These are phyloP conservation scores for Fusarium udum DNA, from an alignment of 2,329 filamentous ascomycete species.

Conservation along the genomic window DNA sequence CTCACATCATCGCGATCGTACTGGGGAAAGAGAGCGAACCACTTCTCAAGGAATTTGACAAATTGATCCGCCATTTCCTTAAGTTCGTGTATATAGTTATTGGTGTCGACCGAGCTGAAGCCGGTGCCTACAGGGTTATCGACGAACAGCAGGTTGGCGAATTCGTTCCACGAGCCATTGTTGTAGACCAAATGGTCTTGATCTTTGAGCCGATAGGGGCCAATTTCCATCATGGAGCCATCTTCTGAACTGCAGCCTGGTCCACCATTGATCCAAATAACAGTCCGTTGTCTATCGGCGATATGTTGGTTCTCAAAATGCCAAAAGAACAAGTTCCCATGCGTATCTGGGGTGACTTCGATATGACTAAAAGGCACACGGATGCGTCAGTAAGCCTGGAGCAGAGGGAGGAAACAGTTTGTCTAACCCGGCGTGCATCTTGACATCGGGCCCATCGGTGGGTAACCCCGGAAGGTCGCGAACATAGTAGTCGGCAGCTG, in stretches of 20 bases:
- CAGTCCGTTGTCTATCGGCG: constrained; percentile 86
- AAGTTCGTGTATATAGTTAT: constrained; percentile 86
- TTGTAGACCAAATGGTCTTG: constrained; percentile 78
- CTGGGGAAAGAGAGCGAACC: constrained; percentile 89
- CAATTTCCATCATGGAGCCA: constrained; percentile 94
- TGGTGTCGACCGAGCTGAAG: constrained; percentile 92
- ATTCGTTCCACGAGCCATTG: constrained; percentile 98
- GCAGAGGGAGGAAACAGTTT: not conserved
- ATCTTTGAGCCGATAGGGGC: constrained; percentile 87
- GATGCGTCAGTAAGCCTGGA: constrained; percentile 36
- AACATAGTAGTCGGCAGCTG: constrained; percentile 85
- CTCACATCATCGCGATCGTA: constrained; percentile 91
- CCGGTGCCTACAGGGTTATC: constrained; percentile 97
- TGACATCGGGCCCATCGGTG: constrained; percentile 74
- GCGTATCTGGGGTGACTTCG: constrained; percentile 83
- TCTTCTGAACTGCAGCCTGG: constrained; percentile 98
- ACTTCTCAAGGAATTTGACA: constrained; percentile 88
- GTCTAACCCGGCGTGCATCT: constrained; percentile 97
- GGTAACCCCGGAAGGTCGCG: constrained; percentile 86
- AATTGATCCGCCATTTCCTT: constrained; percentile 91
- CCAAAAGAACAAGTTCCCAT: constrained; percentile 99
- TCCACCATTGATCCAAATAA: constrained; percentile 97
- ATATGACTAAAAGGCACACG: constrained; percentile 73
- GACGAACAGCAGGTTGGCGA: constrained; percentile 95
- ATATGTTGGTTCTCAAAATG: constrained; percentile 96